Conservation (phyloP, 164 flowering plant genomes). For the Annona squamosa region DNA sequence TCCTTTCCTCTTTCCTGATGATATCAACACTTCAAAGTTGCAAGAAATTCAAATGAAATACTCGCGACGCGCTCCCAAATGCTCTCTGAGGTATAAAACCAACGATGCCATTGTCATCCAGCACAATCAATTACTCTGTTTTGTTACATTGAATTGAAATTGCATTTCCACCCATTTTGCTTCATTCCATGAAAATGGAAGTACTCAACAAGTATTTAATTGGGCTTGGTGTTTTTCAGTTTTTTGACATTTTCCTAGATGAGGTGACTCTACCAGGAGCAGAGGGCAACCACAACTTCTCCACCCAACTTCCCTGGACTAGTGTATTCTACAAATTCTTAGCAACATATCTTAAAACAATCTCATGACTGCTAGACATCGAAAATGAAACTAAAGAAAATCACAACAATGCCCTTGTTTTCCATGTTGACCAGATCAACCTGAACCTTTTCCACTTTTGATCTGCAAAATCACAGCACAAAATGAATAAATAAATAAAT, state of each 20-base stretch:
- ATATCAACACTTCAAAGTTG: conserved; percentile 9
- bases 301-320: conserved; percentile 54
- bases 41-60: conserved; percentile 34
- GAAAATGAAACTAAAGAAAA: conserved; percentile 50
- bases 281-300: conserved; percentile 43
- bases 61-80: conserved; percentile 27
- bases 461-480: conserved; percentile 38
- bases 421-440: conserved; percentile 55
- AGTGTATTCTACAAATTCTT: conserved; percentile 33
- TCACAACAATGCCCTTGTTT: conserved; percentile 53
- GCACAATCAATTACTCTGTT: neutral
- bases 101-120: no score
- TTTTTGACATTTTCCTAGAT: neutral
- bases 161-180: neutral
- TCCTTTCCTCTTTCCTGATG: conserved; percentile 11
- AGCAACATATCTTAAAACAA: conserved; percentile 35
- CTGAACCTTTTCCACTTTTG: conserved; percentile 46
- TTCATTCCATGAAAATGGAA: neutral
- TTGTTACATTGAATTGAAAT: neutral
- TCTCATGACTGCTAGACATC: conserved; percentile 41
- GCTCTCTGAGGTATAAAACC: neutral
- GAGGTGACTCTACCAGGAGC: conserved; percentile 13
- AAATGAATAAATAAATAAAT: neutral
- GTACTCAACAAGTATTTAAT: no score
- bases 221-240: neutral